Evolutionary conservation across 2,329 filamentous ascomycete species (phyloP).

Genomic region (Ophiostoma novo-ulmi): DNA sequence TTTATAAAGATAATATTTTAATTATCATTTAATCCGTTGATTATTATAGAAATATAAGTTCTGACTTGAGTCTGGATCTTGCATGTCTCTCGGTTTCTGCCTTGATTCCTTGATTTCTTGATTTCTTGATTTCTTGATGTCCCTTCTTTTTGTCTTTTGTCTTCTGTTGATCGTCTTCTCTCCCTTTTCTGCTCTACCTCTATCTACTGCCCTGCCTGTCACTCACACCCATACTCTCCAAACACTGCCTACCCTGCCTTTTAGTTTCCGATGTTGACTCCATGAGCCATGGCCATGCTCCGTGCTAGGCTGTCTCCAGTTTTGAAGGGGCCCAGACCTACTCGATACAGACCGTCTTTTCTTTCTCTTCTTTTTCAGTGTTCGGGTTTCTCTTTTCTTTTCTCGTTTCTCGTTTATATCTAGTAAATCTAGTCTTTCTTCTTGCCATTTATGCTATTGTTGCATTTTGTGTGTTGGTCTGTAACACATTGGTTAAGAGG

Average conservation of each 20-base stretch:
- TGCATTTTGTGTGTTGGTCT: neutral
- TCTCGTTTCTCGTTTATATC: neutral
- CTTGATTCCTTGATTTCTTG: no score
- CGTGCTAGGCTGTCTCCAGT: neutral
- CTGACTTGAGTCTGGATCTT: no score
- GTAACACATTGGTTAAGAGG: neutral
- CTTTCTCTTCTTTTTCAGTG: neutral
- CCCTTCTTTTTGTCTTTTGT: no score
- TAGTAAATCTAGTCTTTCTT: neutral
- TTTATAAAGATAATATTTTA: neutral
- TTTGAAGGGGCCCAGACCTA: slow-evolving; percentile 8
- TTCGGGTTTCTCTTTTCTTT: neutral
- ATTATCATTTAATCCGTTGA: no score
- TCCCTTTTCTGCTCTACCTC: neutral
- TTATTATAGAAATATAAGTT: no score
- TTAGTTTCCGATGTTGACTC: slow-evolving; percentile 10
- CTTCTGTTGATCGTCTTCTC: neutral
- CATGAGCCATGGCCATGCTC: neutral
- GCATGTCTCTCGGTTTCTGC: no score
- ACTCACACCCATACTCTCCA: neutral
- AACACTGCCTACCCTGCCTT: neutral
- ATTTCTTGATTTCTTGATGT: no score
- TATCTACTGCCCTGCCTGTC: neutral
- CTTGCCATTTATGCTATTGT: neutral
- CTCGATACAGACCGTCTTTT: slow-evolving; percentile 12